Base-by-base conservation (phyloP, 371 early-diverging fungal genomes). In the Nematocida sp. region DNA sequence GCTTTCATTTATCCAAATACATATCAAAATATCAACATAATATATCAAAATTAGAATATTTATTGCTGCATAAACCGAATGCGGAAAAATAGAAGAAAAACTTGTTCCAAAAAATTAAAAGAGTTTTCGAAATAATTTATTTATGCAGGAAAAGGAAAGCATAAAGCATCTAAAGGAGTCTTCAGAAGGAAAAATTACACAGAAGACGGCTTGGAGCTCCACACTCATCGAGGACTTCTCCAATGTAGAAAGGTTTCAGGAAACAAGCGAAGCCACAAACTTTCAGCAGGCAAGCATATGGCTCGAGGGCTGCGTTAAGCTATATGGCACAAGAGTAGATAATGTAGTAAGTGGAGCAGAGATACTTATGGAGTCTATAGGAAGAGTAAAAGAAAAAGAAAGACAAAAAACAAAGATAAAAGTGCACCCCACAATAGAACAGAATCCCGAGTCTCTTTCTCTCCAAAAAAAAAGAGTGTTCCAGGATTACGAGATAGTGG, bases 221-320 rank as follows among this genome's bases (percentile, higher is more conserved):
- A 92, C 92, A 5, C 86, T 98, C 36, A 97, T 98, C 77, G 94
- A 97, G 82, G 93, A 94, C 80, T 98, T 98, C 81, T 88, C 90
- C 80, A 92, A 97, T 82, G 88, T 95, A 90, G 89, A 89, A 0
- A 86, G 92, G 39, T 85, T 96, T 61, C 87, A 89, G 35, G 95
- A 94, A 55, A 30, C 79, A 30, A 71, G 48, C 23, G 76, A 80
- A 26, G 88, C 90, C 2, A 94, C 96, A 83, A 97, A 98, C 85
- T 98, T 98, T 82, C 93, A 95, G 82, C 94, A 91, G 78, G 99
- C 97, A n/a, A 94, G 95, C 36, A 92, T 91, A 82, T 93, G 95
- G 0, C 83, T 98, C 49, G 97, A 97, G 39, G 97, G 96, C 11
- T 97, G 97, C 82, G 91, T 95, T 77, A 95, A 95, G 86, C 91